A percentile compares a stretch with the other conserved stretches of the same genome.
Conservation (phyloP, 192 early-diverging fungal genomes). For the Rhizoclosmatium globosum region DNA sequence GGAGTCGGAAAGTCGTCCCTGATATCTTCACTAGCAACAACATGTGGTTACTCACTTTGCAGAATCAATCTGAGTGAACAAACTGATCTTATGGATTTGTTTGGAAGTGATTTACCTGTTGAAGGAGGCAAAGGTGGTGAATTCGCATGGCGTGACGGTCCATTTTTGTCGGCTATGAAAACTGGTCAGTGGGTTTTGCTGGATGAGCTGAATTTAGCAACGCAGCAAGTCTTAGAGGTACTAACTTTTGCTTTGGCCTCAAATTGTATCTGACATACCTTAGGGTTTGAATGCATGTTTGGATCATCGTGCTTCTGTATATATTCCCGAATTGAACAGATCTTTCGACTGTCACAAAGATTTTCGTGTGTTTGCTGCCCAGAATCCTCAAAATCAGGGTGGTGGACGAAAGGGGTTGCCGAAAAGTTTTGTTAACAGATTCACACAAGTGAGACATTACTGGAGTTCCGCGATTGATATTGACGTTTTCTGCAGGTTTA, state of each 20-base stretch:
- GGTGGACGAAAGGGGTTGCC: slow-evolving; percentile 99
- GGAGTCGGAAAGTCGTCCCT: slow-evolving; percentile 97
- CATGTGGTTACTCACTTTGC: slow-evolving; percentile 85
- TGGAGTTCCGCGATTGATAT: slow-evolving; percentile 13
- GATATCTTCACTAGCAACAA: slow-evolving; percentile 78
- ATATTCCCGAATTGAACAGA: slow-evolving; percentile 94
- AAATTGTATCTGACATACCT: neutral
- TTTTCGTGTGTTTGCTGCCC: slow-evolving; percentile 95
- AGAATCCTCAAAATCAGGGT: slow-evolving; percentile 96
- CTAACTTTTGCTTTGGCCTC: slow-evolving; percentile 69
- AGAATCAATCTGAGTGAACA: slow-evolving; percentile 99
- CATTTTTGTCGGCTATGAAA: slow-evolving; percentile 96
- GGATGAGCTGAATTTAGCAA: slow-evolving; percentile 98
- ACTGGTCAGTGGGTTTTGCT: slow-evolving; percentile 95
- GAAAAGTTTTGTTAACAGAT: slow-evolving; percentile 95
- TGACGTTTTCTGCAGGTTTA: slow-evolving; percentile 70
- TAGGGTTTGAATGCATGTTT: slow-evolving; percentile 96
- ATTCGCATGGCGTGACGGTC: slow-evolving; percentile 98
- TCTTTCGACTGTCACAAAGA: slow-evolving; percentile 80
- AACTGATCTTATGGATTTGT: slow-evolving; percentile 97
- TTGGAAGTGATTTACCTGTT: slow-evolving; percentile 96
- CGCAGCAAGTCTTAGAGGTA: slow-evolving; percentile 93
- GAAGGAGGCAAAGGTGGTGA: slow-evolving; percentile 85
- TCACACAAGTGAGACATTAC: slow-evolving; percentile 61
- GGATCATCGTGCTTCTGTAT: slow-evolving; percentile 95